Conservation (phyloP, 306 rosid species). For the Coriaria nepalensis region DNA sequence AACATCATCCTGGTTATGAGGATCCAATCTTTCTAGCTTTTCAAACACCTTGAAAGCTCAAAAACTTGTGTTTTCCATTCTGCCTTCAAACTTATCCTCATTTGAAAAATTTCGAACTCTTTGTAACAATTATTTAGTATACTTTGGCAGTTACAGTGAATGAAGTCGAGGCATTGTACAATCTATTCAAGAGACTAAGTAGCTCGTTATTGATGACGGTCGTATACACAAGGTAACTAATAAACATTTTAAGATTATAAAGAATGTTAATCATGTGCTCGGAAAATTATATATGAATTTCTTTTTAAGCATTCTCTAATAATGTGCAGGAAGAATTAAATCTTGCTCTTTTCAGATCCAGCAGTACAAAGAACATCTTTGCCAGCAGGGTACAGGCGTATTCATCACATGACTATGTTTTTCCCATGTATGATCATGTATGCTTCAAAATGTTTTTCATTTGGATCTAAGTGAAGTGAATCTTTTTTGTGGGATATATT, state of each 20-base stretch:
- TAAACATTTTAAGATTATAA: conserved; percentile 4
- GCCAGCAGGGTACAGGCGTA: conserved; percentile 37
- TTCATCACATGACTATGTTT: no score
- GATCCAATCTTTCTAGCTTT: conserved; percentile 35
- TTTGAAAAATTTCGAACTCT: no score
- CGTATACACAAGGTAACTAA: conserved; percentile 52
- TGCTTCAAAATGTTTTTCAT: no score
- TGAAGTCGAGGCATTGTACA: conserved; percentile 64
- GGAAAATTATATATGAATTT: background rate
- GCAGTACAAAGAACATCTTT: conserved; percentile 37
- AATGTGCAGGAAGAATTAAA: conserved; percentile 52
- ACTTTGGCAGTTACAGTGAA: conserved; percentile 48
- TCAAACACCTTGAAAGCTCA: conserved; percentile 53
- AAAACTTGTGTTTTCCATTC: no score
- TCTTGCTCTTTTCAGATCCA: conserved; percentile 45
- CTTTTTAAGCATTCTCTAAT: background rate
- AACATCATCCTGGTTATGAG: conserved; percentile 13
- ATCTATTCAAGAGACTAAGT: conserved; percentile 48
- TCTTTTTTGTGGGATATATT: no score
- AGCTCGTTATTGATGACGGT: conserved; percentile 43
- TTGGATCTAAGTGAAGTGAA: no score
- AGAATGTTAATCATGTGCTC: background rate
- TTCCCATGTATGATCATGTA: no score
- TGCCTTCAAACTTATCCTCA: no score
- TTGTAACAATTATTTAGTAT: no score